A percentile compares a stretch with the other conserved stretches of the same genome.
phyloP scores from a whole-genome alignment of 192 early-diverging fungal genomes.

The Chytriomyces sp. region DNA sequence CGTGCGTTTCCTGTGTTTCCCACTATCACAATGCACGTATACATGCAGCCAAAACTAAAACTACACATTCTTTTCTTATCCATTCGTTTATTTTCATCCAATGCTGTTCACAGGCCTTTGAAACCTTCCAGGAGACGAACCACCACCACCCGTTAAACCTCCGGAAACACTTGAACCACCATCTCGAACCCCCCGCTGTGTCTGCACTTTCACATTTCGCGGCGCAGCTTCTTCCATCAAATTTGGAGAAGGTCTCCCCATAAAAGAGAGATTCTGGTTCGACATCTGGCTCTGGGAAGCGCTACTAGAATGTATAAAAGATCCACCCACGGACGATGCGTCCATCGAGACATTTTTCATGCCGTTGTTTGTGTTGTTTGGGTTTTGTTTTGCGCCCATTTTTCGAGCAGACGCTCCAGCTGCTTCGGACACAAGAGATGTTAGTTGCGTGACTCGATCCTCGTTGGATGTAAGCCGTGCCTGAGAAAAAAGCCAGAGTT shows the following conservation, averaged over 20 bases:
- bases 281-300: neutral
- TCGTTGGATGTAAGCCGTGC: slow-evolving; percentile 60
- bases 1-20: no score
- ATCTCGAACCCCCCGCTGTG: neutral
- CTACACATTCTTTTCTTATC: neutral
- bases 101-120: slow-evolving; percentile 6
- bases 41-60: no score
- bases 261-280: no score
- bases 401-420: neutral
- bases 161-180: neutral
- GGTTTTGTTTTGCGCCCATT: neutral
- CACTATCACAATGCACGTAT: no score
- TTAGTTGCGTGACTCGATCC: slow-evolving; percentile 52
- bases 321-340: neutral
- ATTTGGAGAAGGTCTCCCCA: no score
- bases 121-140: neutral
- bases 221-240: slow-evolving; percentile 3
- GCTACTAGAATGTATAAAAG: neutral
- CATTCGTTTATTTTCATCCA: neutral
- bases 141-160: neutral
- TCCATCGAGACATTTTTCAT: neutral
- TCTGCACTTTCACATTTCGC: slow-evolving; percentile 5
- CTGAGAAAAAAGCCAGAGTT: slow-evolving; percentile 24
- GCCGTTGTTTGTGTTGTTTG: neutral
- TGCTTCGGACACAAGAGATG: slow-evolving; percentile 12